Conservation (phyloP, 2,329 filamentous ascomycete species). For the Colletotrichum limetticola region DNA sequence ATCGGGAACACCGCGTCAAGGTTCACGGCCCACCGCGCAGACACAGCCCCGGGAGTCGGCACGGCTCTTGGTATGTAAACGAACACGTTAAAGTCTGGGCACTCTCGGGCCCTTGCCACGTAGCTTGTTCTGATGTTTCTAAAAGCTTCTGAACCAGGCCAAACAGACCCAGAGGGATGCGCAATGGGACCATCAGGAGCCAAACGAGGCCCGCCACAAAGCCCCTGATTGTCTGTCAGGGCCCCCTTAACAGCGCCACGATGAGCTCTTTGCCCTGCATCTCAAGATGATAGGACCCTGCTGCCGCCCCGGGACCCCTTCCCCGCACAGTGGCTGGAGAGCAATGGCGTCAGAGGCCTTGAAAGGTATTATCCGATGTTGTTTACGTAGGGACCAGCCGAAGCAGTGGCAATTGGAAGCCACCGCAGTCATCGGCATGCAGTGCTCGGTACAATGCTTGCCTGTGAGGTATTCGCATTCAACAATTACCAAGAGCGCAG, state of each 20-base stretch:
- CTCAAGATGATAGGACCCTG: slow-evolving; percentile 6
- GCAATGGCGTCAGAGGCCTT: slow-evolving; percentile 7
- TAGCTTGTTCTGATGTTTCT: slow-evolving; percentile 26
- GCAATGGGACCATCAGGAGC: background rate
- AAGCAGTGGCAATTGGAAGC: background rate
- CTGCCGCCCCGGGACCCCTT: background rate
- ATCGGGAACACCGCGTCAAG: slow-evolving; percentile 34
- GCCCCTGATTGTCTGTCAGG: slow-evolving; percentile 7
- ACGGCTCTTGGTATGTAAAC: slow-evolving; percentile 26
- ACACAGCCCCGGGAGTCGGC: slow-evolving; percentile 32
- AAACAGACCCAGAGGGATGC: background rate
- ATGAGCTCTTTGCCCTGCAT: background rate
- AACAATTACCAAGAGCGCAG: background rate
- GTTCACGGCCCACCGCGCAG: slow-evolving; percentile 31
- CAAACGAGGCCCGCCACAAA: background rate
- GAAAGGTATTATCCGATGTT: slow-evolving; percentile 16
- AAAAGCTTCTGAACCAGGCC: slow-evolving; percentile 2
- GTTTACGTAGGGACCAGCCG: background rate
- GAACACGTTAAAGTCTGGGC: slow-evolving; percentile 26
- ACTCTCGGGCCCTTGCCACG: slow-evolving; percentile 27
- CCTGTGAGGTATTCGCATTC: background rate
- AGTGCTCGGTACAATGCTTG: background rate
- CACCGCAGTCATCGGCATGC: background rate
- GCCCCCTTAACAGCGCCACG: slow-evolving; percentile 16
- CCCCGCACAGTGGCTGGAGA: slow-evolving; percentile 23